Conservation (phyloP, 768 basidiomycete species). For the Lactarius evosmus region DNA sequence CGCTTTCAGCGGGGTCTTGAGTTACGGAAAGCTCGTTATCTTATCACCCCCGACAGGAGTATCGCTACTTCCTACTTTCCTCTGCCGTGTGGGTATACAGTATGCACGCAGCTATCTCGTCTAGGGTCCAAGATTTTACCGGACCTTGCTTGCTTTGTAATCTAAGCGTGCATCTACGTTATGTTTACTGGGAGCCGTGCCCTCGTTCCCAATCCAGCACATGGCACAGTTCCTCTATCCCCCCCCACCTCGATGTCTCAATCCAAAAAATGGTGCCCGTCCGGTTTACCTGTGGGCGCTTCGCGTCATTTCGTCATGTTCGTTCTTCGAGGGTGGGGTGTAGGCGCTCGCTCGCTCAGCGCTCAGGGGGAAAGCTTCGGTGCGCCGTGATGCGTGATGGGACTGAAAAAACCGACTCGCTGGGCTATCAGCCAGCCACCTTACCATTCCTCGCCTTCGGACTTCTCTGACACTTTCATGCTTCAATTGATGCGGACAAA, state of each 20-base stretch:
- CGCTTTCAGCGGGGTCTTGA: too few relatives aligned
- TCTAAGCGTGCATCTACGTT: too few relatives aligned
- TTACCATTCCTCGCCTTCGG: background rate
- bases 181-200: too few relatives aligned
- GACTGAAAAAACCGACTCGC: conserved; percentile 32
- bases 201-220: background rate
- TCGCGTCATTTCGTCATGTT: background rate
- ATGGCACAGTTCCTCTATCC: background rate
- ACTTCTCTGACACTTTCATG: background rate
- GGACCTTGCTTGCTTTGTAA: too few relatives aligned
- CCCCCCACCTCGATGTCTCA: background rate
- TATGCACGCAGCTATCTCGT: too few relatives aligned
- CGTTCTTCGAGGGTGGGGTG: too few relatives aligned
- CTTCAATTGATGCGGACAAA: background rate
- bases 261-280: background rate
- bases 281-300: background rate
- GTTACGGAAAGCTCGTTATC: too few relatives aligned
- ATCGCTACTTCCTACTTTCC: too few relatives aligned
- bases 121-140: too few relatives aligned
- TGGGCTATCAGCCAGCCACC: conserved; percentile 57
- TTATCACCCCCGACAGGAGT: too few relatives aligned
- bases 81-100: too few relatives aligned
- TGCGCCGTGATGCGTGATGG: conserved; percentile 6
- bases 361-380: too few relatives aligned
- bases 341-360: background rate